These are phyloP conservation scores for Zoysia pacifica DNA, from an alignment of 176 grass and related monocot species.

Conservation along the genomic window DNA sequence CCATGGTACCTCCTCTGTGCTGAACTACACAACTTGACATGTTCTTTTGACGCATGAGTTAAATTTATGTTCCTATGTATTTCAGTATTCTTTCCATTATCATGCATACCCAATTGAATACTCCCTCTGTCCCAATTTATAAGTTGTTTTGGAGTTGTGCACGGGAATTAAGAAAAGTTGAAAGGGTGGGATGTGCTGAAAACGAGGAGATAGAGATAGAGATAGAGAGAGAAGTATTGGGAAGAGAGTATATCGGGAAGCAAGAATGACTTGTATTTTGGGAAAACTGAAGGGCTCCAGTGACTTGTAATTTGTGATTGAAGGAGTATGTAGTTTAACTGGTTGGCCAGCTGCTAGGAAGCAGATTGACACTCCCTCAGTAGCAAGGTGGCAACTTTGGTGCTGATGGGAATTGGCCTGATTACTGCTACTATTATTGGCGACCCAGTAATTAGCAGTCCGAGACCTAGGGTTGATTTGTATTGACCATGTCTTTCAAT, in stretches of 20 bases:
- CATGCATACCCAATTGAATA: neutral
- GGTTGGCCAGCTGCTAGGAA: conserved; percentile 1
- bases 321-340: neutral
- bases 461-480: neutral
- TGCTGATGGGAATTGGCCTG: neutral
- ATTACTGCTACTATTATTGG: neutral
- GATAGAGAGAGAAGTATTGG: no score
- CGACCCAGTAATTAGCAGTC: neutral
- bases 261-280: no score
- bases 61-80: neutral
- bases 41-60: neutral
- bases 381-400: neutral
- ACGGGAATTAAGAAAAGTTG: neutral
- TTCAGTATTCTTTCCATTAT: neutral
- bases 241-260: no score
- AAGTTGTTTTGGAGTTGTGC: no score
- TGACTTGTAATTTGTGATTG: no score
- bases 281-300: no score
- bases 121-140: no score
- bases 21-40: neutral
- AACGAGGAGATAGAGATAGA: no score
- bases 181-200: neutral
- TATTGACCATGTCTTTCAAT: neutral
- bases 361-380: neutral
- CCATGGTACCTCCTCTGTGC: no score